phyloP scores from a whole-genome alignment of 441 rosid genomes.

The Omphalea diandra region DNA sequence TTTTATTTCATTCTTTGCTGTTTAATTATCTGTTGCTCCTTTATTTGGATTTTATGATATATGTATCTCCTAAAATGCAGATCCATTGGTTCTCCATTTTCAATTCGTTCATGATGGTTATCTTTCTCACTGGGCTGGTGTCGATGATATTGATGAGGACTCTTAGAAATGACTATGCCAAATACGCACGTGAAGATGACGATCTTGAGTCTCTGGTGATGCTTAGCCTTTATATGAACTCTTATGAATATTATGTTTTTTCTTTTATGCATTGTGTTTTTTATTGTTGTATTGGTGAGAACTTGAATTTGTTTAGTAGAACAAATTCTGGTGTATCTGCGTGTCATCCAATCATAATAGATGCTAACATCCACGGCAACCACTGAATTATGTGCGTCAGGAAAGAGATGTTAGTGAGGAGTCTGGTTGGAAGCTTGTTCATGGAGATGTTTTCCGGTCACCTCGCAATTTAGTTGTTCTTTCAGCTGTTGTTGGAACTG shows the following conservation, averaged over 20 bases:
- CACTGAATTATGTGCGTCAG: slow-evolving; percentile 32
- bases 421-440: slow-evolving; percentile 99
- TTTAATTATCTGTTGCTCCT: not conserved
- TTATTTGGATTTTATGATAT: slow-evolving; percentile 16
- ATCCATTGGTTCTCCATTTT: slow-evolving; percentile 99
- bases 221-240: slow-evolving; percentile 17
- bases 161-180: slow-evolving; percentile 94
- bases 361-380: slow-evolving; percentile 15
- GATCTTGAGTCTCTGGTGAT: slow-evolving; percentile 91
- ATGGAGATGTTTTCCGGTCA: slow-evolving; percentile 94
- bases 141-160: slow-evolving; percentile 98
- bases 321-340: not conserved
- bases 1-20: not conserved
- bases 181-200: slow-evolving; percentile 97
- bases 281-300: not conserved
- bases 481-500: slow-evolving; percentile 96
- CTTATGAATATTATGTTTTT: not conserved
- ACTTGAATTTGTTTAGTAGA: not conserved
- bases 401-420: slow-evolving; percentile 98
- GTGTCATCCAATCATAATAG: slow-evolving; percentile 2
- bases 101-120: slow-evolving; percentile 99
- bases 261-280: not conserved
- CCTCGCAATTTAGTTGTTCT: slow-evolving; percentile 65
- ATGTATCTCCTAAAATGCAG: slow-evolving; percentile 42
- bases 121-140: slow-evolving; percentile 96